Conservation (phyloP, 1,284 basidiomycete genomes). For the Neotropicomus parvogracilis region DNA sequence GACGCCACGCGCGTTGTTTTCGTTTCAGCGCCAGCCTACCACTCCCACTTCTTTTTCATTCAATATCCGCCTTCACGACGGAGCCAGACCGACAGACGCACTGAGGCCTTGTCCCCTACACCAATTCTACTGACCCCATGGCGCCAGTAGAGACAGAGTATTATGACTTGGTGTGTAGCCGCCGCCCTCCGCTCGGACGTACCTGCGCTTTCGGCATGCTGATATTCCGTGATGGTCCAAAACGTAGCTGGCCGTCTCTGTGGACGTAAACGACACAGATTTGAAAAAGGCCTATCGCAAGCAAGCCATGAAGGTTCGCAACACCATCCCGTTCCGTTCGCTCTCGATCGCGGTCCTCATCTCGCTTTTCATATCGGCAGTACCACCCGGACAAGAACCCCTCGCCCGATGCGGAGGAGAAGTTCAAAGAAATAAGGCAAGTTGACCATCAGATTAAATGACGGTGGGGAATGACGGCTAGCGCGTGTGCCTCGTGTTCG, state of each 20-base stretch:
- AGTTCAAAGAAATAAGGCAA: slow-evolving; percentile 91
- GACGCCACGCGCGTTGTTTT: neutral
- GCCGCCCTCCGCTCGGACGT: neutral
- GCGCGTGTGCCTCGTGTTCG: slow-evolving; percentile 22
- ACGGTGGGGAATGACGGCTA: slow-evolving; percentile 23
- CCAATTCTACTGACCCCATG: slow-evolving; percentile 35
- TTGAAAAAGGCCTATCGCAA: slow-evolving; percentile 96
- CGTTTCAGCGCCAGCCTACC: slow-evolving; percentile 13
- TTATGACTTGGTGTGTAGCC: slow-evolving; percentile 54
- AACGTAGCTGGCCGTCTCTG: slow-evolving; percentile 43
- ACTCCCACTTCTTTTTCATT: neutral
- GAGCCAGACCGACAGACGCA: slow-evolving; percentile 1
- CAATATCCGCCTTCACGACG: too few species aligned
- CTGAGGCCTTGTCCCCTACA: neutral
- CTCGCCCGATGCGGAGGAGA: slow-evolving; percentile 82
- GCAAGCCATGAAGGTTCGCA: slow-evolving; percentile 84
- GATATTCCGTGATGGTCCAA: slow-evolving; percentile 1
- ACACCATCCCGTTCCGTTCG: neutral
- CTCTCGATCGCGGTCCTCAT: neutral
- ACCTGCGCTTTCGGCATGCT: neutral
- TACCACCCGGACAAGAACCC: slow-evolving; percentile 94
- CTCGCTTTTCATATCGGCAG: slow-evolving; percentile 37
- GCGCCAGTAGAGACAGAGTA: slow-evolving; percentile 63
- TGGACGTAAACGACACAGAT: slow-evolving; percentile 63
- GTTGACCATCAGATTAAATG: slow-evolving; percentile 24